Evolutionary conservation across 106 monocot species (phyloP), one percentile per base, ranked within the genome.

Genomic region (Ottelia alismoides): DNA sequence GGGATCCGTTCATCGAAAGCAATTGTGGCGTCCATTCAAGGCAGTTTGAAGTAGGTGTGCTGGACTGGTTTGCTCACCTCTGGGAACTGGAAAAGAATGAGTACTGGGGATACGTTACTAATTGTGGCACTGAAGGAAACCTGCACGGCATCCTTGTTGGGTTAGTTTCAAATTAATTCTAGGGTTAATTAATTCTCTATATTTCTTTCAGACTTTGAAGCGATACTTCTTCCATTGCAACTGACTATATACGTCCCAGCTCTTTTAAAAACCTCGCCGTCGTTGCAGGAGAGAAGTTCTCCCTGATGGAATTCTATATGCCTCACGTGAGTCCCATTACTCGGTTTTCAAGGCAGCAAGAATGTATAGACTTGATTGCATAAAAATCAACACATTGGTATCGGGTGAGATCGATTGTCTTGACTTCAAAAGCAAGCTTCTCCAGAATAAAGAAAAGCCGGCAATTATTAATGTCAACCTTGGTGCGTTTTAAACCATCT

Each of bases 91-190:
- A 92, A 24, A 81, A 76, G 72, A 49, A 78, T 66, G 85, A 85
- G 52, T 92, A 91, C 27, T 85, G 85, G 91, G 91, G 91, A 49
- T 92, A 92, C 60, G 81, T 92, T 55, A 92, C 85, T 16, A 92
- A 78, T 51, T 81, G 85, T n/a, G 91, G 91, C 2, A 85, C 91
- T 3, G 91, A 92, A 64, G 91, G 91, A 23, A 92, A 92, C 64
- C 55, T 85, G 66, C 85, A 85, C 61, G 91, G 85, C 26, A 78
- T 92, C 45, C 85, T 85, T 68, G 72, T 92, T 47, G 85, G 91
- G 85, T 84, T 18, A 64, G 63, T 55, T 16, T 5, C 27, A 55
- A 16, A 28, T 3, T 27, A 1, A 18, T 11, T 55, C 11, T 27
- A 25, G 22, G 27, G 3, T 7, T 30, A 55, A 55, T 55, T 11